phyloP scores from a whole-genome alignment of 768 basidiomycete species.

The Calocybe cyanea region DNA sequence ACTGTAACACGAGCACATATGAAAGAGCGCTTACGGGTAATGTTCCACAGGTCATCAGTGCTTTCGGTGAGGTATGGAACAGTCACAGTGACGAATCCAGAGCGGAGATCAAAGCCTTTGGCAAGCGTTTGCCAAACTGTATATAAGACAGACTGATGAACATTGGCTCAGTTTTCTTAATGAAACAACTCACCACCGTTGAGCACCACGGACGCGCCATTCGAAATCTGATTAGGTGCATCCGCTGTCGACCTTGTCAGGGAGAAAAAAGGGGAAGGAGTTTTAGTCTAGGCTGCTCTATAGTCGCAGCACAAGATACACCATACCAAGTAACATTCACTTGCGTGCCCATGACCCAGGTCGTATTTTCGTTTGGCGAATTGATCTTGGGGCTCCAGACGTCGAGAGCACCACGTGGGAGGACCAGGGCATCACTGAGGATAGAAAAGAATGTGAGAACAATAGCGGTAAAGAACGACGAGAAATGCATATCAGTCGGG shows the following conservation, averaged over 20 bases:
- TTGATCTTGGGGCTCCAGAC: conserved; percentile 28
- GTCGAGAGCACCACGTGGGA: conserved; percentile 20
- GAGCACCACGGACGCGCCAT: conserved; percentile 29
- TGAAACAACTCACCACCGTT: conserved; percentile 23
- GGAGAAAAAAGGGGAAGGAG: neutral
- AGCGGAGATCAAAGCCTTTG: conserved; percentile 30
- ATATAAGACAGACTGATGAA: conserved; percentile 12
- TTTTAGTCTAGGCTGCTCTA: neutral
- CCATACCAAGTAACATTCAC: conserved; percentile 27
- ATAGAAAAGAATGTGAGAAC: conserved; percentile 23
- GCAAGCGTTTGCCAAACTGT: conserved; percentile 30
- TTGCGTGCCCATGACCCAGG: conserved; percentile 25
- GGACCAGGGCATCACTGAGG: conserved; percentile 16
- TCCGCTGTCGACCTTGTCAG: conserved; percentile 34
- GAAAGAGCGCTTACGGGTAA: conserved; percentile 36
- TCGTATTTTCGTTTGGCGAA: conserved; percentile 22
- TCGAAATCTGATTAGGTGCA: conserved; percentile 39
- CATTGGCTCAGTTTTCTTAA: neutral
- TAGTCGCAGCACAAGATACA: neutral
- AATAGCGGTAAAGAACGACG: conserved; percentile 21
- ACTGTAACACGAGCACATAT: too few species aligned
- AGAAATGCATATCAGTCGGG: conserved; percentile 17
- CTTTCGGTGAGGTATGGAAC: conserved; percentile 33
- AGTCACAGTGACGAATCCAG: conserved; percentile 29
- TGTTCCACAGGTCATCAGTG: conserved; percentile 25